phyloP scores from a whole-genome alignment of 331 rosid species.

The Malus hybrid region DNA sequence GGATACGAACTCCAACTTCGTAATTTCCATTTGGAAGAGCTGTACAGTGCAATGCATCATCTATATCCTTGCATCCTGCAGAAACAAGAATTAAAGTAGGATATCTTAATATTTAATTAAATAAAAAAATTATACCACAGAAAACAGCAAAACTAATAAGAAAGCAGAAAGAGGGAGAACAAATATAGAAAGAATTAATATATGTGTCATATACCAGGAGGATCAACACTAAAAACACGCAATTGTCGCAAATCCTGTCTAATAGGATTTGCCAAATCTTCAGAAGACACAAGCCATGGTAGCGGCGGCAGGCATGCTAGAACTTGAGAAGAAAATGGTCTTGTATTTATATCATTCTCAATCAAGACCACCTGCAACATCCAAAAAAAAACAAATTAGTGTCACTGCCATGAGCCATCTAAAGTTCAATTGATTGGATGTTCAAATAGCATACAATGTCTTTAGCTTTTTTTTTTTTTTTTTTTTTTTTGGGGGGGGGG shows the following conservation, averaged over 20 bases:
- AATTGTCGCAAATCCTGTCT: conserved; percentile 76
- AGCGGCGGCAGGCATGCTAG: conserved; percentile 92
- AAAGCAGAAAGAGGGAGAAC: neutral
- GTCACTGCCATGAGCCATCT: neutral
- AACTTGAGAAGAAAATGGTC: conserved; percentile 95
- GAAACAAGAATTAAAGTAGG: conserved; percentile 21
- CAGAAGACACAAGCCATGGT: conserved; percentile 87
- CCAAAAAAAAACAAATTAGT: conserved; percentile 12
- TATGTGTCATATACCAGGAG: conserved; percentile 63
- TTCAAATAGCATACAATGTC: neutral
- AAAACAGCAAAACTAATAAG: neutral
- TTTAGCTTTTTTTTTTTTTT: neutral
- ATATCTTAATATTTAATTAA: neutral
- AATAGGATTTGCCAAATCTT: conserved; percentile 64
- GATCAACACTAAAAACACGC: conserved; percentile 85
- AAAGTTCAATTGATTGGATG: conserved; percentile 7
- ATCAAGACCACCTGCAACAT: conserved; percentile 82
- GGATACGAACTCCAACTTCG: conserved; percentile 99
- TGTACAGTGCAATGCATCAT: conserved; percentile 90
- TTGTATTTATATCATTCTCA: conserved; percentile 89
- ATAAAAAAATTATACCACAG: neutral
- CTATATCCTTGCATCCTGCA: conserved; percentile 95
- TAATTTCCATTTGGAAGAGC: conserved; percentile 94
- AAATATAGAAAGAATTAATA: conserved; percentile 1
- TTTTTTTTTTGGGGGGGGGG: neutral